Conservation (phyloP, 192 early-diverging fungal genomes). For the Phycomyces nitens region DNA sequence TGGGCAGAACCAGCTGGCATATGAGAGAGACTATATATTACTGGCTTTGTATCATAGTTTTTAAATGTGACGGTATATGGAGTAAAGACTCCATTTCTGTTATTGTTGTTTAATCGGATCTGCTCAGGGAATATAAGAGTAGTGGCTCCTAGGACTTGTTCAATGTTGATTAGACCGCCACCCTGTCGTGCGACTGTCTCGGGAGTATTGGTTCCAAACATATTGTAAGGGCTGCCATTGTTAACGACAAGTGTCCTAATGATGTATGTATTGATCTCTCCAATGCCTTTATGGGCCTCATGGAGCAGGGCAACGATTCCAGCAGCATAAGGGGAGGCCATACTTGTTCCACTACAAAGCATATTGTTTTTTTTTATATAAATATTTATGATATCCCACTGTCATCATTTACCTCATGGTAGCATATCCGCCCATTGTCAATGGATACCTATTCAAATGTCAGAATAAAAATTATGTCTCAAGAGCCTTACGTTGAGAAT, state of each 20-base stretch:
- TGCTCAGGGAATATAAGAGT: constrained; percentile 50
- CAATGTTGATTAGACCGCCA: constrained; percentile 72
- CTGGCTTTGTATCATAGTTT: constrained; percentile 34
- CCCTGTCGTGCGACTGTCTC: constrained; percentile 69
- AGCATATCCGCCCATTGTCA: constrained; percentile 29
- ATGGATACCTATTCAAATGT: constrained; percentile 23
- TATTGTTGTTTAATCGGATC: constrained; percentile 54
- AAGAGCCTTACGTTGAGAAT: constrained; percentile 57
- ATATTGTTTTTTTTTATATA: too few species aligned
- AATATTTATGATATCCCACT: neutral
- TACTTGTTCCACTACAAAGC: constrained; percentile 65
- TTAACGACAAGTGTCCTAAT: constrained; percentile 46
- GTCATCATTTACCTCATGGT: constrained; percentile 24
- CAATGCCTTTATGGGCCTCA: constrained; percentile 42
- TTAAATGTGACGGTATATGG: constrained; percentile 38
- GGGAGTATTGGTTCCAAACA: constrained; percentile 37
- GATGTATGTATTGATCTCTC: constrained; percentile 2
- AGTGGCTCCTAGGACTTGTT: constrained; percentile 51
- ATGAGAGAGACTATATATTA: constrained; percentile 38
- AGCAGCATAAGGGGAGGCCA: constrained; percentile 75
- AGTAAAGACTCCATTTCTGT: constrained; percentile 24
- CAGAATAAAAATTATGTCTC: neutral
- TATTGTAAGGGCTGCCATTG: constrained; percentile 41
- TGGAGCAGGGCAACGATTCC: constrained; percentile 65
- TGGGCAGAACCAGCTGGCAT: constrained; percentile 37